Evolutionary conservation across 306 rosid genomes (phyloP), one percentile per base, ranked within the genome.

Genomic region (Hylodesmum podocarpum): DNA sequence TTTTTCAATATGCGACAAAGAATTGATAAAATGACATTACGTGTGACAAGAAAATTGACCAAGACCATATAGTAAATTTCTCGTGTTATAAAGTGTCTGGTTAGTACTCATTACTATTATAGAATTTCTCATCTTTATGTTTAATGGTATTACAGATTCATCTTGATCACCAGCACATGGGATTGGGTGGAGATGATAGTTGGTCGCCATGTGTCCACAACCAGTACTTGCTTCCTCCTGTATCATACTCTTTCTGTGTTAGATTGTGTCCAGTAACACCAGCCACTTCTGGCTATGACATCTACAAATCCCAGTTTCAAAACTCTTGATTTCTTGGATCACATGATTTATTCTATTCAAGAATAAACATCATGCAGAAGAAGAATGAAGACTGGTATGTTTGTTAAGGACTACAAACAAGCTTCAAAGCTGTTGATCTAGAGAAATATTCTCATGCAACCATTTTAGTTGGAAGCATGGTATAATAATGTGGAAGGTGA

Each of bases 151-250:
- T 70, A 33, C 89, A 92, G 97, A 83, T 95, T 83, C 96, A 95
- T 84, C 92, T 95, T 25, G 98, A 95, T 63, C 97, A 95, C 89
- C 88, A 86, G 88, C 98, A 95, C 70, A 95, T 92, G 98, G 97
- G 98, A 2, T 14, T 92, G 81, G 97, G 89, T 11, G 98, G 98
- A 68, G 98, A 95, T 54, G 97, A 95, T 82, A 92, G 98, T 82
- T 95, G 98, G 98, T 85, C 97, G 15, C 98, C 97, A 5, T 41
- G 86, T 29, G 97, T 89, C 51, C 98, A 95, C 40, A 73, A 83
- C 1, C 79, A 85, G 24, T 92, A 86, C 82, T 81, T 90, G 83
- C 16, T 92, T 80, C 89, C 90, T 41, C 61, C 96, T 5, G 77
- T 74, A 51, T 88, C 96, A 0, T 81, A 84, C 82, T 84, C 93